Percentiles rank a stretch among this genome's conserved stretches.
Evolutionary conservation across 2,329 filamentous ascomycete genomes (phyloP).

Genomic region (Alternaria brassicicola): DNA sequence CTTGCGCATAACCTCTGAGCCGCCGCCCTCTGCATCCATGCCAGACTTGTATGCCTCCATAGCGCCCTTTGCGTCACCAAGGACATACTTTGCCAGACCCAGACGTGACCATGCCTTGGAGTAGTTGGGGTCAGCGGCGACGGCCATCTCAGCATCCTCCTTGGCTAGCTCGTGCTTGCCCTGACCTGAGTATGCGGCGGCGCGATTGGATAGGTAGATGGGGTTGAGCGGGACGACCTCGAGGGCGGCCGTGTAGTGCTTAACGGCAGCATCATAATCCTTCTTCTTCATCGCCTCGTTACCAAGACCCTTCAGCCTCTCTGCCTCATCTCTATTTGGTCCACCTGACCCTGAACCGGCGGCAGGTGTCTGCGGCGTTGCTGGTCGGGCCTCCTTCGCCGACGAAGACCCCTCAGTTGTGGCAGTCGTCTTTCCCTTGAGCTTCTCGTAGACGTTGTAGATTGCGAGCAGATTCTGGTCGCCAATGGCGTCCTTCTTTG

Average conservation of each 20-base stretch:
- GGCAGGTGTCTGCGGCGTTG: slow-evolving; percentile 48
- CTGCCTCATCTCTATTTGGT: slow-evolving; percentile 77
- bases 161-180: slow-evolving; percentile 83
- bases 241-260: slow-evolving; percentile 86
- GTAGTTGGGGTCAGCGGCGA: slow-evolving; percentile 86
- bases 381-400: slow-evolving; percentile 50
- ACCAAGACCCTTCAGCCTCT: slow-evolving; percentile 85
- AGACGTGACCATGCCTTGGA: slow-evolving; percentile 97
- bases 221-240: slow-evolving; percentile 82
- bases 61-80: slow-evolving; percentile 86
- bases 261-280: slow-evolving; percentile 82
- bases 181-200: slow-evolving; percentile 86
- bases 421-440: slow-evolving; percentile 69
- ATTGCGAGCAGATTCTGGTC: slow-evolving; percentile 87
- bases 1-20: slow-evolving; percentile 96
- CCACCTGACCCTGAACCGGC: slow-evolving; percentile 45
- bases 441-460: slow-evolving; percentile 95
- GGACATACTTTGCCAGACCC: slow-evolving; percentile 86
- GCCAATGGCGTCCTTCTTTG: slow-evolving; percentile 78
- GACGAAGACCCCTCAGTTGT: slow-evolving; percentile 53
- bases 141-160: slow-evolving; percentile 88
- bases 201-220: slow-evolving; percentile 97
- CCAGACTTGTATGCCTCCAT: slow-evolving; percentile 95
- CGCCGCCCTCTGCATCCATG: slow-evolving; percentile 92
- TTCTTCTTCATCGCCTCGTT: slow-evolving; percentile 96